Evolutionary conservation across 192 early-diverging fungal genomes (phyloP), one percentile per base, ranked within the genome.

Genomic region (Backusella circina): DNA sequence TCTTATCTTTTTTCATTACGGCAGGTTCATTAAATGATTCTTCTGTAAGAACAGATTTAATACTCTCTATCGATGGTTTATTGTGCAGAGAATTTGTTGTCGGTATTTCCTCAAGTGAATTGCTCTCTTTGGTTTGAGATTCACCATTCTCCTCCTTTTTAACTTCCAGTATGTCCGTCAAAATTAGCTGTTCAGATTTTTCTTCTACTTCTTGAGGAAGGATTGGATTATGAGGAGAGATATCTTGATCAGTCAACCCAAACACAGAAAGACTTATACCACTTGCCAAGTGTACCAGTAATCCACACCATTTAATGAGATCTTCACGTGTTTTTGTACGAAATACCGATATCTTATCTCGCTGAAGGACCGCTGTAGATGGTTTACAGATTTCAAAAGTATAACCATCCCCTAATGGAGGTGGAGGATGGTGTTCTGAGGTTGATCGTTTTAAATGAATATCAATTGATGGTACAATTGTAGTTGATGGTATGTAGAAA

Each of bases 401-500:
- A 30, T 54, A 75, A n/a, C 50, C 31, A 16, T 70, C 54, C 1
- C 54, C 54, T 12, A 23, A 8, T 28, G 54, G 54, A 28, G 54
- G 54, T 12, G 54, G 9, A 28, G 7, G 21, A 12, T 61, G 54
- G 12, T 21, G 23, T 1, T 61, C 54, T 28, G 54, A 61, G 10
- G 54, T 61, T 13, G 54, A 61, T 61, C 23, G 26, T 61, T 61
- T 61, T 15, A n/a, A n/a, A 18, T 51, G n/a, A 31, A 71, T 41
- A 33, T 78, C 79, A 13, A 72, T 39, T 10, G 77, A 72, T 10
- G 81, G 74, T 12, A 75, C 72, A 9, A 84, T 61, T 9, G 74
- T 76, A 9, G 80, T 51, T 2, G 71, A 77, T 0, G 85, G 80
- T 32, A 86, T 57, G 39, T 84, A 80, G n/a, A 86, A 80, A n/a